Evolutionary conservation across 805 yeast species (phyloP), one percentile per base, ranked within the genome.

Genomic region (Saturnispora kantuleensis): DNA sequence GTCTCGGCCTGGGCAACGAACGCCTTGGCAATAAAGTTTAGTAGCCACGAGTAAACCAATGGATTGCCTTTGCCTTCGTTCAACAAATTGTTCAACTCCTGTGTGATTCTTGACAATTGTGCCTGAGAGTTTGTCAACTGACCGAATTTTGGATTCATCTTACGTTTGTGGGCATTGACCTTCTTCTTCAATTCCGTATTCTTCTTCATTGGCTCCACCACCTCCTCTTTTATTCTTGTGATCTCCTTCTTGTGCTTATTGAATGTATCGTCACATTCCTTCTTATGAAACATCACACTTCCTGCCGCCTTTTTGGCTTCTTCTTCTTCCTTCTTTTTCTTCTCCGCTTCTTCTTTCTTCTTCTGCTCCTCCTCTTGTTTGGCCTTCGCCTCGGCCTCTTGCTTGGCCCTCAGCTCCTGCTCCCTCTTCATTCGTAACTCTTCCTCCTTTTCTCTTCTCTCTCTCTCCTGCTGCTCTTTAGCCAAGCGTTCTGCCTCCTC

Each of bases 1-100:
- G 94, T 77, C 62, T 89, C 97, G 1, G 97, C 90, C 64, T 93
- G 98, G 26, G 83, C 77, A 1, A 93, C 85, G 1, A 89, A 66
- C 3, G 90, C 84, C 57, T 93, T 93, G 5, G 96, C 83, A 28
- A 84, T 73, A 56, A 81, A 82, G 57, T 93, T 93, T 31, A 88
- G 64, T 6, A 84, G 71, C 88, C 94, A 89, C 31, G 71, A 61
- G 54, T 66, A 84, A 1, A 81, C 82, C 13, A 82, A 55, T 2
- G 71, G 72, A 49, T 73, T 62, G 1, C 50, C 40, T 32, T 69
- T 67, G 0, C 84, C 72, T 34, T 73, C 70, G 4, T 52, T 59
- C 4, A 90, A 63, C 29, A 81, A 56, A 5, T 55, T 64, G 1
- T 65, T 53, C 2, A 93, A 64, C 39, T 80, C 87, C 5, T 52